Base-by-base conservation (phyloP, 352 stramenopile genomes). In the Phytophthora pisi region DNA sequence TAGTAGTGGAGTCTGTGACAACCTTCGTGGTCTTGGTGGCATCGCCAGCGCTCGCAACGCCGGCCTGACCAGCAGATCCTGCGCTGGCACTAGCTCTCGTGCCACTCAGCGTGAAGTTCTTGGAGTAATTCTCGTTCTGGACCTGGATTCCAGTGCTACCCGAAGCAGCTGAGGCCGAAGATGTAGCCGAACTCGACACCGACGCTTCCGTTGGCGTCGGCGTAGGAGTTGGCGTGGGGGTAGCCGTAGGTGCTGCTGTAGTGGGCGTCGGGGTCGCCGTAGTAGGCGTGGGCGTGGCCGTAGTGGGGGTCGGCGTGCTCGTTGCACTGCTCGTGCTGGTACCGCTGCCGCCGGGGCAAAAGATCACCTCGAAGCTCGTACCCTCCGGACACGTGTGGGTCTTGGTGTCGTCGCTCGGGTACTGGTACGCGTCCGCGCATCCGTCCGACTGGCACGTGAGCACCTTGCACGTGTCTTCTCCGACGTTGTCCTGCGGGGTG, bases 331-430 rank as follows among this genome's bases (percentile, higher is more conserved):
- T 71, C n/a, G 64, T 79, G 56, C 64, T 76, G 15, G 77, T 69
- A 8, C 79, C 77, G 18, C 61, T 73, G 1, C 77, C 79, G 7
- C 72, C 73, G 7, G 82, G 80, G n/a, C 83, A 91, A 61, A 91
- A 91, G n/a, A 73, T 88, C n/a, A 91, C 70, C 24, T 77, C 53
- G 54, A 89, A 91, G 49, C 77, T 72, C 16, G 83, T 88, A 1
- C 74, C 79, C 26, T 68, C 26, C n/a, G 72, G 69, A 34, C 83
- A 91, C 51, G 72, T 81, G 71, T 86, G 79, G 11, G 77, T 89
- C 61, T 91, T 91, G 34, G 64, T 75, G 56, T 89, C 71, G 36
- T 91, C 83, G 24, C 72, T 72, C 23, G 83, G 83, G 61, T 79
- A 91, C 51, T 81, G 66, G 57, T 90, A 91, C 26, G 77, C 81